Evolutionary conservation across 2,329 filamentous ascomycete species (phyloP).

Genomic region (Cyphellophora attinorum): DNA sequence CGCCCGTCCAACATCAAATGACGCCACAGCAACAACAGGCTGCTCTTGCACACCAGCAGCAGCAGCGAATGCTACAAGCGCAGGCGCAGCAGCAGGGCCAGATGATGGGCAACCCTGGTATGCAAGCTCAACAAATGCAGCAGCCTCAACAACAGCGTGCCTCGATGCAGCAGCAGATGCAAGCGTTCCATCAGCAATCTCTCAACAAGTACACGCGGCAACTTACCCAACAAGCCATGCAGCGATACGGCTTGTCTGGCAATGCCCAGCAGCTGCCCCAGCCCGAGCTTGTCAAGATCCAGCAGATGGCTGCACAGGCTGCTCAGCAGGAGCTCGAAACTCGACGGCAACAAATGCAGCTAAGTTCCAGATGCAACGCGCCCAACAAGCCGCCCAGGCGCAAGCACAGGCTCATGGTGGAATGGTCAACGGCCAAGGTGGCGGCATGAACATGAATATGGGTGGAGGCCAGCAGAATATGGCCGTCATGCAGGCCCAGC

Average conservation of each 20-base stretch:
- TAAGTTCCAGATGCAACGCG: slow-evolving; percentile 4
- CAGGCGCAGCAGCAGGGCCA: slow-evolving; percentile 9
- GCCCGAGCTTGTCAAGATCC: not conserved
- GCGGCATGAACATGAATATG: slow-evolving; percentile 13
- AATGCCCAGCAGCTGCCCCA: not conserved
- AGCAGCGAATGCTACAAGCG: slow-evolving; percentile 9
- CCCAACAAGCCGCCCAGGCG: slow-evolving; percentile 7
- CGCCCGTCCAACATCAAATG: slow-evolving; percentile 16
- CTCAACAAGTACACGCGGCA: not conserved
- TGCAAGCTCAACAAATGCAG: slow-evolving; percentile 3
- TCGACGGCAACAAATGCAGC: slow-evolving; percentile 13
- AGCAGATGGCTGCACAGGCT: not conserved
- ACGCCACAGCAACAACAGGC: slow-evolving; percentile 16
- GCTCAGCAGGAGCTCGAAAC: slow-evolving; percentile 5
- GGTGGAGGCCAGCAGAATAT: slow-evolving; percentile 16
- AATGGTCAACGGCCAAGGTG: slow-evolving; percentile 10
- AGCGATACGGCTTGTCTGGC: not conserved
- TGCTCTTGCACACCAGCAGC: slow-evolving; percentile 14
- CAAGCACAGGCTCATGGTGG: slow-evolving; percentile 8
- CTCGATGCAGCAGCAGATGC: slow-evolving; percentile 4
- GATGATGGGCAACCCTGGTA: slow-evolving; percentile 10
- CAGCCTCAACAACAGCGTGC: slow-evolving; percentile 6
- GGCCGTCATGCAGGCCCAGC: slow-evolving; percentile 10
- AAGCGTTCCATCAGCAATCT: not conserved
- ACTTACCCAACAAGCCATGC: not conserved